These are phyloP conservation scores for Antitrichia curtipendula DNA, from an alignment of 225 moss, liverwort and hornwort species.

Conservation along the genomic window DNA sequence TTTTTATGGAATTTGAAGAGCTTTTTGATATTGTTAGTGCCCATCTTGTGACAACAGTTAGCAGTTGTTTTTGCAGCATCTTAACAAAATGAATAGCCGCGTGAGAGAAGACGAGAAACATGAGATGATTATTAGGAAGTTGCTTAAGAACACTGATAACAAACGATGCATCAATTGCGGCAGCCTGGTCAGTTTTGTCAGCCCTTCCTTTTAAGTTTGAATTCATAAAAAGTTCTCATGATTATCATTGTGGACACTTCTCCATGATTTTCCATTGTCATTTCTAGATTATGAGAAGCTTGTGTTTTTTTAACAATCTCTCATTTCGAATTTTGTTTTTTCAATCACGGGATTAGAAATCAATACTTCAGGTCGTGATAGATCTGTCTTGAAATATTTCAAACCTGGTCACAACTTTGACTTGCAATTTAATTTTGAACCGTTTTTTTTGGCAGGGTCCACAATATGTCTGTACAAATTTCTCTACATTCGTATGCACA, in stretches of 20 bases:
- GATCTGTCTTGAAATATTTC: neutral
- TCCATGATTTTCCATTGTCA: neutral
- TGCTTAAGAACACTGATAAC: slow-evolving; percentile 81
- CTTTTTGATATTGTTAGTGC: neutral
- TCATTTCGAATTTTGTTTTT: neutral
- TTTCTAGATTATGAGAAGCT: neutral
- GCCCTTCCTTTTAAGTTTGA: neutral
- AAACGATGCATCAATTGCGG: slow-evolving; percentile 96
- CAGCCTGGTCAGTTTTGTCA: slow-evolving; percentile 56
- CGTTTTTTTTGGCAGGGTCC: slow-evolving; percentile 25
- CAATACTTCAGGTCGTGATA: neutral
- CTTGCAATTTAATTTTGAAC: neutral
- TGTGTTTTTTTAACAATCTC: neutral
- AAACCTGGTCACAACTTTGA: neutral
- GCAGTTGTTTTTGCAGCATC: slow-evolving; percentile 45
- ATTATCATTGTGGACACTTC: neutral
- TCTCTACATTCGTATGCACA: slow-evolving; percentile 54
- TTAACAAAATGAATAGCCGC: slow-evolving; percentile 80
- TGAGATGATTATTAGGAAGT: slow-evolving; percentile 77
- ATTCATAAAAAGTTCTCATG: neutral
- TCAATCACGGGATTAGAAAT: neutral
- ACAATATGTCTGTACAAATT: slow-evolving; percentile 60
- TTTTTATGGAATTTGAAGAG: neutral
- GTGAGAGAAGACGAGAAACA: slow-evolving; percentile 93
- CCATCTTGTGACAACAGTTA: neutral